phyloP scores from a whole-genome alignment of 1,284 basidiomycete species.

The Inonotus hispidus region DNA sequence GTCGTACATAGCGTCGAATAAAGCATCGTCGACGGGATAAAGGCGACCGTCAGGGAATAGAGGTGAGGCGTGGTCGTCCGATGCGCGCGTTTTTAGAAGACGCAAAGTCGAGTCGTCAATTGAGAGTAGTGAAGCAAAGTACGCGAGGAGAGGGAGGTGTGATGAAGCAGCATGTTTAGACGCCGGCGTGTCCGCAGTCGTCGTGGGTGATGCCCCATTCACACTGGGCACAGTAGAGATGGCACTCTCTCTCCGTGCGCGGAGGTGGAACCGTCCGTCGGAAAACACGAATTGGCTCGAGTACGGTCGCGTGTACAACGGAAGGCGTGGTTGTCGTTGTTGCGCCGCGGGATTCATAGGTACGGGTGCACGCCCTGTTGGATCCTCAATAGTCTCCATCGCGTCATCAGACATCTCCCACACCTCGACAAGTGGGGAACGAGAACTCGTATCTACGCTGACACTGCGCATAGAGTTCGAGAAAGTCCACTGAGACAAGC shows the following conservation, averaged over 20 bases:
- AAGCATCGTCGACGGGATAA: not conserved
- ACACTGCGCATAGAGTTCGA: conserved; percentile 6
- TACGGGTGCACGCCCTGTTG: conserved; percentile 12
- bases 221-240: conserved; percentile 4
- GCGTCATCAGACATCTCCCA: conserved; percentile 26
- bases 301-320: conserved; percentile 3
- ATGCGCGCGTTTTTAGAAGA: conserved; percentile 27
- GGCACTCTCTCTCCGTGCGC: not conserved
- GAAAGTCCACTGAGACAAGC: conserved; percentile 9
- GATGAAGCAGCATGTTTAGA: conserved; percentile 15
- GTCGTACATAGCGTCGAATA: not conserved
- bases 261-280: conserved; percentile 11
- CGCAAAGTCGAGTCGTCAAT: conserved; percentile 32
- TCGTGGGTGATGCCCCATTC: not conserved
- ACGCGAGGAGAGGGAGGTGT: conserved; percentile 30
- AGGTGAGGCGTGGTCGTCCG: conserved; percentile 25
- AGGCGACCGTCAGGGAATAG: conserved; percentile 28
- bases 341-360: conserved; percentile 21
- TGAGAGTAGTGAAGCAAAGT: conserved; percentile 29
- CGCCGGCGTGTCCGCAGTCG: not conserved
- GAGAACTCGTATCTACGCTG: conserved; percentile 13
- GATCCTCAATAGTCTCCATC: conserved; percentile 20
- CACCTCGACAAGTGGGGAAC: conserved; percentile 23
- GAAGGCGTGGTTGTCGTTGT: conserved; percentile 13
- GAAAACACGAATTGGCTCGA: conserved; percentile 1